Evolutionary conservation across 176 grass and related monocot species (phyloP).

Genomic region (Leersia perrieri): DNA sequence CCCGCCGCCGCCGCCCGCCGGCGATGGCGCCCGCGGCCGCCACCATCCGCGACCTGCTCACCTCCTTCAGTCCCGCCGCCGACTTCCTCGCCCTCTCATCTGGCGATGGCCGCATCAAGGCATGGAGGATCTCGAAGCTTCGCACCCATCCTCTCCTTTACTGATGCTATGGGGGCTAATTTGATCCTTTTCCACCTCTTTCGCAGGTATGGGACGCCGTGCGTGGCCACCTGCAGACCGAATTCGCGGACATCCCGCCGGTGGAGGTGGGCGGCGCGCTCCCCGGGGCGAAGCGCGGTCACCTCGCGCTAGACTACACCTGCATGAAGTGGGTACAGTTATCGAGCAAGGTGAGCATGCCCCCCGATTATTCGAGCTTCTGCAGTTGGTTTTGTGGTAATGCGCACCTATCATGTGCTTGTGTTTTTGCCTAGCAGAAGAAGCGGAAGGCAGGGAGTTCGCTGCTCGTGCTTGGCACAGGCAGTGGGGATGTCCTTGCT

Average conservation of each 20-base stretch:
- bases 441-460: slow-evolving; percentile 59
- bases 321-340: slow-evolving; percentile 98
- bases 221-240: slow-evolving; percentile 72
- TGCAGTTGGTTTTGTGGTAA: neutral
- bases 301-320: slow-evolving; percentile 97
- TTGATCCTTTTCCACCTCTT: neutral
- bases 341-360: slow-evolving; percentile 54
- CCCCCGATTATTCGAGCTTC: neutral
- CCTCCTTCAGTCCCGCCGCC: slow-evolving; percentile 64
- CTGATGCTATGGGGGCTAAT: neutral
- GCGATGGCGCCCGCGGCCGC: slow-evolving; percentile 42
- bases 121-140: neutral
- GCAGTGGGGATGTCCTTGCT: slow-evolving; percentile 66
- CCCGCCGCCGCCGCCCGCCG: neutral
- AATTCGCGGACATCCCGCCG: slow-evolving; percentile 68
- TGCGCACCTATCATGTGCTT: slow-evolving; percentile 15
- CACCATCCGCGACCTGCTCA: slow-evolving; percentile 61
- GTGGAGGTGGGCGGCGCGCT: slow-evolving; percentile 44
- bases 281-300: slow-evolving; percentile 57
- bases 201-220: slow-evolving; percentile 87
- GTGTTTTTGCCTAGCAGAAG: slow-evolving; percentile 44
- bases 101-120: slow-evolving; percentile 94
- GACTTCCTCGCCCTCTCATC: slow-evolving; percentile 83
- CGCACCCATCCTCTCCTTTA: neutral
- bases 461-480: slow-evolving; percentile 69